Conservation (phyloP, 441 rosid genomes). For the Pelargonium fulgidum region DNA sequence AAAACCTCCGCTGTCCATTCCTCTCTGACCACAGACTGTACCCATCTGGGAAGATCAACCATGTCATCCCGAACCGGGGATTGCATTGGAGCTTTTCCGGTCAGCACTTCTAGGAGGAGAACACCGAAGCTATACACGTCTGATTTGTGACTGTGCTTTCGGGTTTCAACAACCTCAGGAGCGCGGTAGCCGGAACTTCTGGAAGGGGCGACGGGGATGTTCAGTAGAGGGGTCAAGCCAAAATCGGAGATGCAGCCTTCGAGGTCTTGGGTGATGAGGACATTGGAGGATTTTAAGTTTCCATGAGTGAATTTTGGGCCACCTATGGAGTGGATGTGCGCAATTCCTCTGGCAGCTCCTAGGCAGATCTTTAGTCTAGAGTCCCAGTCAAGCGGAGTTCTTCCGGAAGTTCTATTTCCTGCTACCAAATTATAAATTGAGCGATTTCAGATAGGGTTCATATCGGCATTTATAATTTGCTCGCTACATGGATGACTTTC, state of each 20-base stretch:
- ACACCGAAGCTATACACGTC: conserved; percentile 69
- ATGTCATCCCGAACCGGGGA: conserved; percentile 55
- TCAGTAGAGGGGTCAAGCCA: conserved; percentile 53
- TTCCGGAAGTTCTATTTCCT: conserved; percentile 44
- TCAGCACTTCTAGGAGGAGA: conserved; percentile 56
- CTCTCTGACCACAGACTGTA: conserved; percentile 68
- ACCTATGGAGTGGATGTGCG: conserved; percentile 48
- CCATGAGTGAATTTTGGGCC: conserved; percentile 60
- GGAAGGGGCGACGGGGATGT: conserved; percentile 37
- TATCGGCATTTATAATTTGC: no score
- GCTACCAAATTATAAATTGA: conserved; percentile 20
- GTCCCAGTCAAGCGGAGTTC: conserved; percentile 51
- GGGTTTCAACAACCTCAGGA: conserved; percentile 58
- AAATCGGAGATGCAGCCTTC: conserved; percentile 50
- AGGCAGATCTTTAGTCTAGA: conserved; percentile 50
- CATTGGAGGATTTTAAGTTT: conserved; percentile 57
- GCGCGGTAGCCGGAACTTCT: conserved; percentile 60
- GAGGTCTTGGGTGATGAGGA: conserved; percentile 42
- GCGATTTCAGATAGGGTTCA: not conserved
- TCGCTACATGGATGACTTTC: no score
- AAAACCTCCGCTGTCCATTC: conserved; percentile 79
- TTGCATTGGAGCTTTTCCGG: conserved; percentile 60
- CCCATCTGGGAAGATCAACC: conserved; percentile 72
- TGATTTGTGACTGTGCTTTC: conserved; percentile 55
- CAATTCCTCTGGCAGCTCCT: conserved; percentile 49